Percentiles rank a stretch among this genome's conserved stretches.
These are phyloP conservation scores for Penicillium occitanis DNA, from an alignment of 2,329 filamentous ascomycete species.

Conservation along the genomic window DNA sequence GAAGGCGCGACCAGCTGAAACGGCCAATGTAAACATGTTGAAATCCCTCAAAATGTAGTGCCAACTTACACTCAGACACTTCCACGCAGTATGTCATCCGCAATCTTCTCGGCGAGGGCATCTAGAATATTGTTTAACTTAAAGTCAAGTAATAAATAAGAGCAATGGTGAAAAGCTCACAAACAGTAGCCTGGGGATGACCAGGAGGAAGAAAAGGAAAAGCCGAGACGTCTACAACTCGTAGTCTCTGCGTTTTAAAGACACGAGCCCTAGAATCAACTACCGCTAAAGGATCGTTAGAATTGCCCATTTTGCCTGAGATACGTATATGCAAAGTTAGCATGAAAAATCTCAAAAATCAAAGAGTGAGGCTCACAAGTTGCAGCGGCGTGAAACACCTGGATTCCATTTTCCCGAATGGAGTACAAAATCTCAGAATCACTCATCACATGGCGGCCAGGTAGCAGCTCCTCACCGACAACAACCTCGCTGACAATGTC, in stretches of 20 bases:
- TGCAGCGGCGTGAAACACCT: not conserved
- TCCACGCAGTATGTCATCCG: not conserved
- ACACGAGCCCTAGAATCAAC: not conserved
- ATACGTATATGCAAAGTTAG: too few relatives aligned
- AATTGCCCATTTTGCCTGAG: not conserved
- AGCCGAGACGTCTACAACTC: not conserved
- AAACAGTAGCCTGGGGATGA: not conserved
- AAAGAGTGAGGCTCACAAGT: not conserved
- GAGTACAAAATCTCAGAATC: not conserved
- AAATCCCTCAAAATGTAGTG: too few relatives aligned
- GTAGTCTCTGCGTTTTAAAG: not conserved
- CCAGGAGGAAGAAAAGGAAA: not conserved
- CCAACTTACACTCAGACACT: too few relatives aligned
- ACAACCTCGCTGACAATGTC: not conserved
- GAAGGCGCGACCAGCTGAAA: too few relatives aligned
- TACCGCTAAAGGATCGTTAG: not conserved
- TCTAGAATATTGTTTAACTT: not conserved
- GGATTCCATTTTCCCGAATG: not conserved
- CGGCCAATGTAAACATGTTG: too few relatives aligned
- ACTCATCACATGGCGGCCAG: not conserved
- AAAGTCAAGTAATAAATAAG: not conserved
- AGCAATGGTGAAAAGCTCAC: not conserved
- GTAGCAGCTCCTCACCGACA: not conserved
- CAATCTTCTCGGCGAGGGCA: not conserved
- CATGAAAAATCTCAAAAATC: too few relatives aligned